phyloP scores from a whole-genome alignment of 2,329 filamentous ascomycete species.

The Aspergillus sp. region DNA sequence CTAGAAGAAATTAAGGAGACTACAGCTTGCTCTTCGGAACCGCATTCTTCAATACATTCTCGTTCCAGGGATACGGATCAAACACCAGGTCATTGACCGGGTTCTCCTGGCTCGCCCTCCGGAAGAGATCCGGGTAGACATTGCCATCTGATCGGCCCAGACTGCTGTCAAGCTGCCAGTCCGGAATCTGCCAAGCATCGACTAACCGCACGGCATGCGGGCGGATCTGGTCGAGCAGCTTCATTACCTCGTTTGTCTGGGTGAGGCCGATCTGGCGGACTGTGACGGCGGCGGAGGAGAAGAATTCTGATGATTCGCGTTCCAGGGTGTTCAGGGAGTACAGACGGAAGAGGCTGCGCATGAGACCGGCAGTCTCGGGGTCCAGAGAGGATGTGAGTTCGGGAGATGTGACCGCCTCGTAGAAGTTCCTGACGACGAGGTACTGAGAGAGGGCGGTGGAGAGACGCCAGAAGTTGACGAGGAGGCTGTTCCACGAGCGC shows the following conservation, averaged over 20 bases:
- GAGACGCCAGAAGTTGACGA: constrained; percentile 76
- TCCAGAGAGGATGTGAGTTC: constrained; percentile 56
- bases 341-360: constrained; percentile 68
- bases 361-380: constrained; percentile 55
- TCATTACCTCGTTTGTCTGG: constrained; percentile 66
- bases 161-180: constrained; percentile 73
- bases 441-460: constrained; percentile 75
- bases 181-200: constrained; percentile 73
- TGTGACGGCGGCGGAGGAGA: constrained; percentile 66
- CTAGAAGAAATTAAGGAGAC: constrained; percentile 1
- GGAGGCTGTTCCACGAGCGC: constrained; percentile 72
- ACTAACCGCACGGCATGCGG: constrained; percentile 72
- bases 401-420: constrained; percentile 62
- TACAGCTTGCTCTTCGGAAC: constrained; percentile 39
- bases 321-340: constrained; percentile 67
- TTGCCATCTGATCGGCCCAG: constrained; percentile 70
- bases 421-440: constrained; percentile 77
- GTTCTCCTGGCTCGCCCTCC: constrained; percentile 69
- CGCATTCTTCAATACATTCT: constrained; percentile 60
- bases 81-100: constrained; percentile 71
- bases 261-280: constrained; percentile 71
- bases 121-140: constrained; percentile 76
- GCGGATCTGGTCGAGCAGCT: constrained; percentile 68
- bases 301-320: constrained; percentile 70
- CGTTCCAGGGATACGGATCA: constrained; percentile 68